Evolutionary conservation across 139 green algal species (phyloP).

Genomic region (Micractinium conductrix): DNA sequence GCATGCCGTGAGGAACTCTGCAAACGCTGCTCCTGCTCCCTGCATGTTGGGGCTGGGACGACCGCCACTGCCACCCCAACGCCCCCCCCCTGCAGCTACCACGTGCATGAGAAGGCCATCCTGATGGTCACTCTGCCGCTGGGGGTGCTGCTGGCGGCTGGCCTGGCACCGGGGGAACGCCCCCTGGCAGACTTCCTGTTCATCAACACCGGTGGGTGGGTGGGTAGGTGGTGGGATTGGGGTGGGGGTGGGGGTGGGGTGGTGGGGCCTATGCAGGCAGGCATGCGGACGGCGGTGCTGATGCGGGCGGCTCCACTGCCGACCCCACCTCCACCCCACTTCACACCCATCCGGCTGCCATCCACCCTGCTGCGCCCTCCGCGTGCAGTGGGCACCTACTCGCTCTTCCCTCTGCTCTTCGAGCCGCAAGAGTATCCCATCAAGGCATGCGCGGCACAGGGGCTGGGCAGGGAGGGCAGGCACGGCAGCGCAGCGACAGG

Average conservation of each 20-base stretch:
- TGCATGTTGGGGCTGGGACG: too few species aligned
- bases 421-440: constrained; percentile 75
- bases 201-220: constrained; percentile 50
- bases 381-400: constrained; percentile 53
- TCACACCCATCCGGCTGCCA: too few species aligned
- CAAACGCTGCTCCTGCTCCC: too few species aligned
- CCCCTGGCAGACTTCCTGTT: constrained; percentile 60
- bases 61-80: too few species aligned
- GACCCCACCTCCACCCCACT: too few species aligned
- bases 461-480: too few species aligned
- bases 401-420: constrained; percentile 88
- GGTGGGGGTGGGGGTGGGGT: too few species aligned
- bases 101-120: constrained; percentile 97
- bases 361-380: too few species aligned
- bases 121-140: constrained; percentile 77
- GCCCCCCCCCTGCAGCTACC: constrained; percentile 70
- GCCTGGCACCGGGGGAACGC: constrained; percentile 13
- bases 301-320: background rate
- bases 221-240: too few species aligned
- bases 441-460: constrained; percentile 62
- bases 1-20: too few species aligned
- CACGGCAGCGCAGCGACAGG: too few species aligned
- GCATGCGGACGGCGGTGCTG: too few species aligned
- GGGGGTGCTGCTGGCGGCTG: constrained; percentile 30
- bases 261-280: background rate